phyloP scores from a whole-genome alignment of 768 basidiomycete species.

The Boletales sp. region DNA sequence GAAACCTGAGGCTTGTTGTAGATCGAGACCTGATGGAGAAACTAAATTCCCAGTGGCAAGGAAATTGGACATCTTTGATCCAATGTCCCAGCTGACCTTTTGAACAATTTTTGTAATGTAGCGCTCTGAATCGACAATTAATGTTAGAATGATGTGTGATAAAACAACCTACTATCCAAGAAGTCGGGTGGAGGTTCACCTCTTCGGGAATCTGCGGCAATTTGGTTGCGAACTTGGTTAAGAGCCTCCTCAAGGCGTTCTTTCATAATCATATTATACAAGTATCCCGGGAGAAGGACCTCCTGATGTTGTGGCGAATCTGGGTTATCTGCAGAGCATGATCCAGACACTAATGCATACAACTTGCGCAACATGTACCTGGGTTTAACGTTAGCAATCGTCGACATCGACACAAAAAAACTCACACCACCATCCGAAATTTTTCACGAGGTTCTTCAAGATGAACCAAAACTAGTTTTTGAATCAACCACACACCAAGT shows the following conservation, averaged over 20 bases:
- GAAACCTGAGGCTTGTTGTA: constrained; percentile 98
- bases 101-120: constrained; percentile 76
- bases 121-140: constrained; percentile 46
- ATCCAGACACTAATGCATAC: constrained; percentile 84
- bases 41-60: constrained; percentile 95
- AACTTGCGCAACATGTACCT: constrained; percentile 98
- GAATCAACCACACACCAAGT: constrained; percentile 78
- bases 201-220: constrained; percentile 71
- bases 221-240: constrained; percentile 64
- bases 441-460: constrained; percentile 86
- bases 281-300: constrained; percentile 85
- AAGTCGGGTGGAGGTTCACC: constrained; percentile 80
- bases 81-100: constrained; percentile 89
- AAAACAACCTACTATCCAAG: constrained; percentile 63
- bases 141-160: constrained; percentile 1
- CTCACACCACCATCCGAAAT: constrained; percentile 87
- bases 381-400: constrained; percentile 7
- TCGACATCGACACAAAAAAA: background rate
- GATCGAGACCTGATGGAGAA: constrained; percentile 91
- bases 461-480: constrained; percentile 88
- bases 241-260: constrained; percentile 92
- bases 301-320: constrained; percentile 99
- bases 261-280: constrained; percentile 98
- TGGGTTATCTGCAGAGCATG: constrained; percentile 92
- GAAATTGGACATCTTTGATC: constrained; percentile 87